Evolutionary conservation across 176 grass and related monocot genomes (phyloP).

Genomic region (Elaeis guineensis): DNA sequence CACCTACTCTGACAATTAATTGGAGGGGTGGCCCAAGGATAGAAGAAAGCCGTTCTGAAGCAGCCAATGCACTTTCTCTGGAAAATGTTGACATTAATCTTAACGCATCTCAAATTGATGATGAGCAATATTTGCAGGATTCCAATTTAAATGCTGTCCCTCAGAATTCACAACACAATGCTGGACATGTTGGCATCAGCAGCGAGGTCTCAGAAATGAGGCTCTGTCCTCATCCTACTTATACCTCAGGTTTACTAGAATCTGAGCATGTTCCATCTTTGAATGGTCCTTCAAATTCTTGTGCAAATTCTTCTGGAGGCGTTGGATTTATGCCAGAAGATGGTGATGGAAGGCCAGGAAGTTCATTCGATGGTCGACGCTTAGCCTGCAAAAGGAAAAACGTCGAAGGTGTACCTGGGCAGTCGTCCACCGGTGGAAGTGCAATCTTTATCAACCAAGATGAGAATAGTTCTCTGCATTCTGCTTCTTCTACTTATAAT

Average conservation of each 20-base stretch:
- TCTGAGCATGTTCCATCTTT: constrained; percentile 31
- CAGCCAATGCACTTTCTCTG: constrained; percentile 27
- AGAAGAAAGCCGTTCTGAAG: constrained; percentile 32
- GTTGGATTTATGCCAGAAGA: constrained; percentile 36
- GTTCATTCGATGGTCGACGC: constrained; percentile 47
- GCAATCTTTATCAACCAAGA: constrained; percentile 39
- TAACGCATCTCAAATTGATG: constrained; percentile 13
- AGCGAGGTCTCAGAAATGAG: constrained; percentile 25
- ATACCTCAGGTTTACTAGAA: constrained; percentile 28
- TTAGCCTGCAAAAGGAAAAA: constrained; percentile 76
- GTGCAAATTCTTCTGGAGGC: constrained; percentile 30
- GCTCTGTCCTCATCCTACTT: constrained; percentile 30
- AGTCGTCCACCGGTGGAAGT: constrained; percentile 39
- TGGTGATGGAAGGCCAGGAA: constrained; percentile 39
- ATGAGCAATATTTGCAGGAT: constrained; percentile 25
- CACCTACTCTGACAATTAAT: constrained; percentile 10
- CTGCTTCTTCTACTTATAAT: constrained; percentile 38
- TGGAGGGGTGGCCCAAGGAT: constrained; percentile 30
- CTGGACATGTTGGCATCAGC: constrained; percentile 13
- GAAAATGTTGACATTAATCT: constrained; percentile 41
- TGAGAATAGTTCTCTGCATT: constrained; percentile 28
- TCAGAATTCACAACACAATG: constrained; percentile 26
- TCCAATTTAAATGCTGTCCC: constrained; percentile 24
- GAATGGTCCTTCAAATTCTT: constrained; percentile 29
- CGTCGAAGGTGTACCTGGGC: constrained; percentile 45